These are phyloP conservation scores for Calonectria pteridis DNA, from an alignment of 2,329 filamentous ascomycete species.

Conservation along the genomic window DNA sequence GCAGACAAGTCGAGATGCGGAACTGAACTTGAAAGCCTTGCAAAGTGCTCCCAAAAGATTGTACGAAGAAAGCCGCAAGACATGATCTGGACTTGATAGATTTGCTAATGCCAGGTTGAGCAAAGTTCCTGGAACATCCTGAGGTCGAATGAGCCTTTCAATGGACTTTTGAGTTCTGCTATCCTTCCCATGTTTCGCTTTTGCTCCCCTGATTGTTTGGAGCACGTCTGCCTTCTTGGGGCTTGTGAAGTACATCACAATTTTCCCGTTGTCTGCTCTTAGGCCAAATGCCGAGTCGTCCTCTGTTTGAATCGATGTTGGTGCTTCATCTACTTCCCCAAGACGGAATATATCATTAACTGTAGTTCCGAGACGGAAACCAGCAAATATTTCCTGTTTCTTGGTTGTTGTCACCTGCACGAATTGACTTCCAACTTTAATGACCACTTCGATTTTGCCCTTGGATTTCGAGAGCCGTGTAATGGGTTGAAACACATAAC, in stretches of 20 bases:
- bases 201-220: conserved; percentile 72
- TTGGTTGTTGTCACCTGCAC: conserved; percentile 77
- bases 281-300: conserved; percentile 77
- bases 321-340: conserved; percentile 75
- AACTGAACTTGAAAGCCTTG: conserved; percentile 75
- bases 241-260: conserved; percentile 79
- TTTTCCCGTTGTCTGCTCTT: conserved; percentile 76
- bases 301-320: conserved; percentile 73
- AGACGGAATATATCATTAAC: conserved; percentile 79
- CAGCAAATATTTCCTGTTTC: conserved; percentile 76
- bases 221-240: conserved; percentile 73
- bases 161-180: conserved; percentile 70
- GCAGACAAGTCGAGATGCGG: conserved; percentile 71
- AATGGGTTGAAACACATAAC: conserved; percentile 74
- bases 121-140: conserved; percentile 78
- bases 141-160: conserved; percentile 75
- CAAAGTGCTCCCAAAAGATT: conserved; percentile 76
- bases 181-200: conserved; percentile 75
- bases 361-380: conserved; percentile 70
- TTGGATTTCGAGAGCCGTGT: conserved; percentile 76
- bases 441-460: conserved; percentile 76
- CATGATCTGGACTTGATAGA: conserved; percentile 71
- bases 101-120: conserved; percentile 77
- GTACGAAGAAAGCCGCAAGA: conserved; percentile 73
- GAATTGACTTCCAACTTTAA: conserved; percentile 77